phyloP scores from a whole-genome alignment of 768 basidiomycete genomes.

The Baorangia bicolor region DNA sequence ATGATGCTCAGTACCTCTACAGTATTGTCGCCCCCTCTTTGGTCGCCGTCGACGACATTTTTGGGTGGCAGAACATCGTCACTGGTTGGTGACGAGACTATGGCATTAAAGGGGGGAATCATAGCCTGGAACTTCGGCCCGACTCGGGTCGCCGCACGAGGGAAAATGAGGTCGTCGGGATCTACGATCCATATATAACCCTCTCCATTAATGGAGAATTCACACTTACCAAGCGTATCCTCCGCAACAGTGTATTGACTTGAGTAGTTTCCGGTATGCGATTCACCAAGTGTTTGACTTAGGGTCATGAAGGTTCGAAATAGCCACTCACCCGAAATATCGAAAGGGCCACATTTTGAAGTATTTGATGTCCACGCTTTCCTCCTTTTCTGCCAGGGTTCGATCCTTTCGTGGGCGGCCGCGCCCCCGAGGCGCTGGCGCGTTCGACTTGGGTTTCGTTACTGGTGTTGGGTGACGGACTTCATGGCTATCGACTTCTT shows the following conservation, averaged over 20 bases:
- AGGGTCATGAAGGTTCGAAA: neutral
- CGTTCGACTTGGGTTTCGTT: conserved; percentile 64
- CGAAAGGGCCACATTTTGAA: conserved; percentile 93
- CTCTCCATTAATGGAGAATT: conserved; percentile 12
- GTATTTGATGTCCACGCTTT: conserved; percentile 75
- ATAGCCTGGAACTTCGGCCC: conserved; percentile 82
- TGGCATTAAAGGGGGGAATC: conserved; percentile 41
- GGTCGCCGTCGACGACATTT: conserved; percentile 38
- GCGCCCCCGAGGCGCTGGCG: conserved; percentile 68
- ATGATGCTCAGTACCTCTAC: conserved; percentile 70
- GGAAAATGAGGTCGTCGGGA: conserved; percentile 95
- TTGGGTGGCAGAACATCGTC: neutral
- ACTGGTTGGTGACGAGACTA: conserved; percentile 37
- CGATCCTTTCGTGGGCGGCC: conserved; percentile 79
- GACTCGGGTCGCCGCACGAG: conserved; percentile 87
- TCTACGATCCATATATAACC: conserved; percentile 52
- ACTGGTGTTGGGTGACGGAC: conserved; percentile 57
- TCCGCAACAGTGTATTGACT: conserved; percentile 90
- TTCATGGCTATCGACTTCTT: conserved; percentile 77
- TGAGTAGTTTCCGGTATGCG: conserved; percentile 11
- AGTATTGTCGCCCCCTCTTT: conserved; percentile 70
- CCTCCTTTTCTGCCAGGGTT: conserved; percentile 70
- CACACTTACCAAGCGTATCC: conserved; percentile 76
- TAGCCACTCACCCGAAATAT: conserved; percentile 83
- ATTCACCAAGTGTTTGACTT: conserved; percentile 9